These are phyloP conservation scores for Escovopsis sp. DNA, from an alignment of 2,329 filamentous ascomycete species.

Conservation along the genomic window DNA sequence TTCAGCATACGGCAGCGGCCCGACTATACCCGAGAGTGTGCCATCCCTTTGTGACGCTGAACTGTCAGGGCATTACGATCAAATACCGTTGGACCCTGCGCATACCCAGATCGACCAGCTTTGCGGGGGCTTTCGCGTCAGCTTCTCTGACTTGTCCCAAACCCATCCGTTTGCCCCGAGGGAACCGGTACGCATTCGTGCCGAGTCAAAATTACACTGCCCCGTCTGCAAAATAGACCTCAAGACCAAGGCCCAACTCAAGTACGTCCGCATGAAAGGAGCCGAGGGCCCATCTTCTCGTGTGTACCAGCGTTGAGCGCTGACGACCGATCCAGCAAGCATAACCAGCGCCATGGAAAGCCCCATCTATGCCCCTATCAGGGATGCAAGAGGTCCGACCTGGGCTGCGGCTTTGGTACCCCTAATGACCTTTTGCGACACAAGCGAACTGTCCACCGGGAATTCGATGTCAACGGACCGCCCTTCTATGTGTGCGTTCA, in stretches of 20 bases:
- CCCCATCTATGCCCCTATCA: conserved; percentile 45
- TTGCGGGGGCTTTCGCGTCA: conserved; percentile 17
- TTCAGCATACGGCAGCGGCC: conserved; percentile 31
- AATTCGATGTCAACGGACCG: conserved; percentile 20
- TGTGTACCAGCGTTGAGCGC: too few relatives aligned
- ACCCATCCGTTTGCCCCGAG: not conserved
- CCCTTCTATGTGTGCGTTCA: conserved; percentile 13
- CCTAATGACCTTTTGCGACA: conserved; percentile 73
- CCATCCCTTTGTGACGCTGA: conserved; percentile 32
- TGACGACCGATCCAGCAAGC: conserved; percentile 49
- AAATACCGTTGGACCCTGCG: not conserved
- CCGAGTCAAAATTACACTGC: conserved; percentile 17
- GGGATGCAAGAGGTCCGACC: conserved; percentile 37
- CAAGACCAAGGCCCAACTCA: conserved; percentile 41
- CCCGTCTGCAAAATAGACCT: conserved; percentile 24
- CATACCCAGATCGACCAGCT: conserved; percentile 26
- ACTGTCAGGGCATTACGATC: conserved; percentile 2
- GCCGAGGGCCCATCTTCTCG: not conserved
- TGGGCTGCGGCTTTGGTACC: conserved; percentile 64
- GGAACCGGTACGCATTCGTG: not conserved
- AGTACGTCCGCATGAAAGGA: conserved; percentile 24
- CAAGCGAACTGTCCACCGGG: conserved; percentile 52
- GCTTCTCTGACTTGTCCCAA: not conserved
- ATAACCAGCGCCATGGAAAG: conserved; percentile 54
- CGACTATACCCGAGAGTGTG: conserved; percentile 23